These are phyloP conservation scores for Mycena polygramma DNA, from an alignment of 768 basidiomycete genomes.

Conservation along the genomic window DNA sequence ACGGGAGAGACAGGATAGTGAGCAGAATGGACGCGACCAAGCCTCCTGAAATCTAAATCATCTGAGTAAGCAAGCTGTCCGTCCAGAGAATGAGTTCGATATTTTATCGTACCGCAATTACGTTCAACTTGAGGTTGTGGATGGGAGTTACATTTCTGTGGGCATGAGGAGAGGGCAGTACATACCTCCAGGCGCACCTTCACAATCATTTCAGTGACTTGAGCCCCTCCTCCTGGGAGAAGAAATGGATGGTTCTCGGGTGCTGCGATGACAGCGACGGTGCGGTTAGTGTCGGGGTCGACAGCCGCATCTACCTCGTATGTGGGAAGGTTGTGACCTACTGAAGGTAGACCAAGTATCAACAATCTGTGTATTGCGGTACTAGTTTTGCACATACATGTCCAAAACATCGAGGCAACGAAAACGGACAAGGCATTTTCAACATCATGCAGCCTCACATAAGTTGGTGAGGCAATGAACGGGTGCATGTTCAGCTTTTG, in stretches of 20 bases:
- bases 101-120: background rate
- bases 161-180: too few relatives aligned
- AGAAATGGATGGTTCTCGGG: background rate
- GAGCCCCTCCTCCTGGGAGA: background rate
- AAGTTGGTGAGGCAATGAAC: background rate
- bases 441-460: background rate
- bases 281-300: background rate
- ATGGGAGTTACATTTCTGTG: background rate
- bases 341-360: too few relatives aligned
- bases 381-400: background rate
- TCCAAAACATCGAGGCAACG: conserved; percentile 10
- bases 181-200: conserved; percentile 8
- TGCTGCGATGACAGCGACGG: background rate
- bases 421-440: conserved; percentile 5
- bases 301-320: too few relatives aligned
- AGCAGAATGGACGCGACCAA: background rate
- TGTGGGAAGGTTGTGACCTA: too few relatives aligned
- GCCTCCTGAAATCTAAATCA: background rate
- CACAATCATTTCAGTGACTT: background rate
- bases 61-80: background rate
- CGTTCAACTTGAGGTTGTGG: conserved; percentile 3
- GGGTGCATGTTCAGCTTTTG: conserved; percentile 3
- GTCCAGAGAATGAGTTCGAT: too few relatives aligned
- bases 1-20: background rate
- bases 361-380: background rate